Conservation (phyloP, 768 basidiomycete species). For the Boletus barrowsii region DNA sequence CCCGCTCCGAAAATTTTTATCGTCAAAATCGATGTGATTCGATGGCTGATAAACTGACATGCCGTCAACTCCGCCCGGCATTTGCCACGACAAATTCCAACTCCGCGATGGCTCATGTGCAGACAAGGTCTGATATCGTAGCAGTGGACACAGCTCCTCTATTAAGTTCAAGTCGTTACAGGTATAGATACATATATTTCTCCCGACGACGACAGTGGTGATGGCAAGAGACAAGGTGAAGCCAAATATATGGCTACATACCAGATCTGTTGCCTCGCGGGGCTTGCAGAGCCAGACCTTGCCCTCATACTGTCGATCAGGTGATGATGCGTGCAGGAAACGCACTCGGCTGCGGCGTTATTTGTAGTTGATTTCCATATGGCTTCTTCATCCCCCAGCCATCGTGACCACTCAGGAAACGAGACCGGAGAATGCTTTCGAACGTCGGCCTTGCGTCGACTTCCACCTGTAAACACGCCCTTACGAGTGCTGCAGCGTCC, state of each 20-base stretch:
- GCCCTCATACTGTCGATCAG: conserved; percentile 20
- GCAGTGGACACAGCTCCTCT: background rate
- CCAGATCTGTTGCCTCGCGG: conserved; percentile 2
- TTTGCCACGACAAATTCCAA: conserved; percentile 15
- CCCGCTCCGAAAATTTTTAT: conserved; percentile 58
- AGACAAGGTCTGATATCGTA: too few species aligned
- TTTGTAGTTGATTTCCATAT: conserved; percentile 26
- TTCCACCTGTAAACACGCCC: conserved; percentile 81
- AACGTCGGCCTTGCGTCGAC: conserved; percentile 79
- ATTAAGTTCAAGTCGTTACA: background rate
- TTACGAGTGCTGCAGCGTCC: conserved; percentile 82
- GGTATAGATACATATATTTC: conserved; percentile 13
- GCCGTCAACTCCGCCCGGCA: conserved; percentile 42
- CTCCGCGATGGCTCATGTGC: conserved; percentile 3
- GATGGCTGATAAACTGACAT: conserved; percentile 47
- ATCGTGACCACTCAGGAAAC: conserved; percentile 72
- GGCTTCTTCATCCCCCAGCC: conserved; percentile 61
- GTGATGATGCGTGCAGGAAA: conserved; percentile 28
- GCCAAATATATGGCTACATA: conserved; percentile 11
- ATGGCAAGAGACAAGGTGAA: conserved; percentile 4
- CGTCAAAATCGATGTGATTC: conserved; percentile 60
- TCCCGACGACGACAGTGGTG: background rate
- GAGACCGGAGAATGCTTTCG: conserved; percentile 72
- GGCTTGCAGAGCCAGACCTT: conserved; percentile 3
- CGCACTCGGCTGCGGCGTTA: conserved; percentile 30